These are phyloP conservation scores for Gamarada debralockiae DNA, from an alignment of 495 filamentous ascomycete genomes.

Conservation along the genomic window DNA sequence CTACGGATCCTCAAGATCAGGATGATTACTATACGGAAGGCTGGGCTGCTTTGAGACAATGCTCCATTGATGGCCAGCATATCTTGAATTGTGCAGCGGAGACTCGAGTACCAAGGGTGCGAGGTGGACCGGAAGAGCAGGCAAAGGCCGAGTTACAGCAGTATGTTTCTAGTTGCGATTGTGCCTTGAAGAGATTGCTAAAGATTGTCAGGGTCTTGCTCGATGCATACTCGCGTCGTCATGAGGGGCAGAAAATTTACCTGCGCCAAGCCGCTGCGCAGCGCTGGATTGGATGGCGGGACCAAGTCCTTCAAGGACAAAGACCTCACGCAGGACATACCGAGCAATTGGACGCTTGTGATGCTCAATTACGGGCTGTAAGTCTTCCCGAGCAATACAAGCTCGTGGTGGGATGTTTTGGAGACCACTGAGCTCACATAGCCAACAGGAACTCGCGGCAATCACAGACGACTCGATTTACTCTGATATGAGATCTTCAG, in stretches of 20 bases:
- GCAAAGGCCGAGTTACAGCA: slow-evolving; percentile 71
- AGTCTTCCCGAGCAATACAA: slow-evolving; percentile 23
- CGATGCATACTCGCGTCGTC: slow-evolving; percentile 74
- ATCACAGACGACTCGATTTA: slow-evolving; percentile 67
- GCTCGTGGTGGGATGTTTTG: not conserved
- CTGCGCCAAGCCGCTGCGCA: slow-evolving; percentile 71
- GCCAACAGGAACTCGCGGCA: slow-evolving; percentile 57
- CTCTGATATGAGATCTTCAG: slow-evolving; percentile 58
- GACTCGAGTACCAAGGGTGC: slow-evolving; percentile 57
- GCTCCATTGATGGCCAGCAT: slow-evolving; percentile 67
- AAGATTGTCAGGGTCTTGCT: slow-evolving; percentile 57
- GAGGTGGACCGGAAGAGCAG: slow-evolving; percentile 59
- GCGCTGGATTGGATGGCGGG: slow-evolving; percentile 75
- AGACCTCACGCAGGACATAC: slow-evolving; percentile 54
- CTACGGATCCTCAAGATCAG: slow-evolving; percentile 48
- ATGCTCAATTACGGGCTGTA: slow-evolving; percentile 60
- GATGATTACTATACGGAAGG: slow-evolving; percentile 79
- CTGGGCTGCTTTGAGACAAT: slow-evolving; percentile 71
- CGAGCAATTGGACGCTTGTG: slow-evolving; percentile 52
- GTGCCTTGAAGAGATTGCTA: not conserved
- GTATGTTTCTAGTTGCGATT: slow-evolving; percentile 39
- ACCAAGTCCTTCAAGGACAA: slow-evolving; percentile 61
- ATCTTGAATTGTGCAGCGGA: slow-evolving; percentile 61
- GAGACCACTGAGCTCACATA: not conserved
- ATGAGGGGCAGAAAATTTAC: slow-evolving; percentile 83